phyloP scores from a whole-genome alignment of 352 stramenopile genomes.

The Globisporangium acanthophoron region DNA sequence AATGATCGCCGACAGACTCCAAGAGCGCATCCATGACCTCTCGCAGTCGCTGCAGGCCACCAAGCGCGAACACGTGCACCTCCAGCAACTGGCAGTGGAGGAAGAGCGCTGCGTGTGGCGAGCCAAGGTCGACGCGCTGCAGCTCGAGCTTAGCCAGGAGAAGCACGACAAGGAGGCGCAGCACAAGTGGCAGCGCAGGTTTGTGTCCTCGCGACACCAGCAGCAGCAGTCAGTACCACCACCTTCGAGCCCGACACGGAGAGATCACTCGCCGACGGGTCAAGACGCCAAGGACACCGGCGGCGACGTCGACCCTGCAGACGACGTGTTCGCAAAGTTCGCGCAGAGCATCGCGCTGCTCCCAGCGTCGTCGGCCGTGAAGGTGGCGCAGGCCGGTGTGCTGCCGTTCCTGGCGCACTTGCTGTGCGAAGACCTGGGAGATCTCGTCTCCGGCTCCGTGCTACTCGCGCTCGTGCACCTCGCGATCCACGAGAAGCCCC shows the following conservation, averaged over 20 bases:
- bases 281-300: not conserved
- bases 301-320: constrained; percentile 20
- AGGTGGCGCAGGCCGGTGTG: constrained; percentile 42
- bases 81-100: constrained; percentile 41
- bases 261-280: not conserved
- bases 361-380: constrained; percentile 31
- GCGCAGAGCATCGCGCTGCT: constrained; percentile 66
- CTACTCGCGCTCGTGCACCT: constrained; percentile 65
- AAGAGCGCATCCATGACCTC: constrained; percentile 48
- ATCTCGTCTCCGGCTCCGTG: constrained; percentile 59
- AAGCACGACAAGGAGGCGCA: constrained; percentile 69
- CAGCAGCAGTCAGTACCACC: constrained; percentile 1
- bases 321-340: constrained; percentile 67
- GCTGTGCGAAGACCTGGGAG: constrained; percentile 43
- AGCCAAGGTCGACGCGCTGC: constrained; percentile 26
- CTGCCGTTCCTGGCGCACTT: constrained; percentile 64
- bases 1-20: constrained; percentile 26
- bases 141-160: constrained; percentile 48
- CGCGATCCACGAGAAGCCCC: constrained; percentile 43
- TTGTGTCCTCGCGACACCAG: constrained; percentile 11
- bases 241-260: constrained; percentile 1
- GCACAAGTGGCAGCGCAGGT: constrained; percentile 49
- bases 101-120: constrained; percentile 43
- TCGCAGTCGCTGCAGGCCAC: constrained; percentile 45
- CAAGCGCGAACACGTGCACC: constrained; percentile 58